Percentiles rank a stretch among this genome's conserved stretches.
These are phyloP conservation scores for Acacia confusa DNA, from an alignment of 306 rosid genomes.

Conservation along the genomic window DNA sequence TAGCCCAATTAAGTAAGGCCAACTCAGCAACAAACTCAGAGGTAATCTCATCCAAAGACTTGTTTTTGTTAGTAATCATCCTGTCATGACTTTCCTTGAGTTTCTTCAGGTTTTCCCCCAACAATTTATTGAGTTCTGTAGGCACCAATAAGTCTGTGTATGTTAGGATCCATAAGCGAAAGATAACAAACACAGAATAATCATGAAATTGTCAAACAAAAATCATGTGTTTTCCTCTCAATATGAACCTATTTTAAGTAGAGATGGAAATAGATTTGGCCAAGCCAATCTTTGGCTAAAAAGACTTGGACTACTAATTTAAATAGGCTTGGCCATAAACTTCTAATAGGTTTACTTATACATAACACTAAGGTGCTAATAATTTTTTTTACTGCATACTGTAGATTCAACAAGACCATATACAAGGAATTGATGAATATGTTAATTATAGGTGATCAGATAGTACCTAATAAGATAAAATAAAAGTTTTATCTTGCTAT, in stretches of 20 bases:
- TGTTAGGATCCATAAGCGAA: neutral
- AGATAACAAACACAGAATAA: neutral
- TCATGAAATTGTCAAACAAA: neutral
- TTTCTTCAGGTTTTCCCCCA: neutral
- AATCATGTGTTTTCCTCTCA: neutral
- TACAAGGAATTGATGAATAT: too few species aligned
- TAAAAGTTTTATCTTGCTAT: too few species aligned
- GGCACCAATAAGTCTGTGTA: neutral
- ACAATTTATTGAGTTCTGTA: neutral
- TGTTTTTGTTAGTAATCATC: neutral
- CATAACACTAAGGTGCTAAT: neutral
- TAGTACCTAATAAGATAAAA: too few species aligned
- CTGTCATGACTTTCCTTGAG: neutral
- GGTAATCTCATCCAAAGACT: neutral
- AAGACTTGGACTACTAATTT: too few species aligned
- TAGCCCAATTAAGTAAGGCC: neutral
- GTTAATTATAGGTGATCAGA: too few species aligned
- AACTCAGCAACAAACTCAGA: neutral
- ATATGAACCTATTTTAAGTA: too few species aligned
- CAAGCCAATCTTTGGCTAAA: too few species aligned
- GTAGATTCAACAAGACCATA: too few species aligned
- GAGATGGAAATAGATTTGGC: neutral
- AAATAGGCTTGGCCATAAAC: too few species aligned
- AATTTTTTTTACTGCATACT: neutral
- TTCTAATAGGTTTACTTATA: neutral